Base-by-base conservation (phyloP, 345 rosid genomes). In the Populus nigra region DNA sequence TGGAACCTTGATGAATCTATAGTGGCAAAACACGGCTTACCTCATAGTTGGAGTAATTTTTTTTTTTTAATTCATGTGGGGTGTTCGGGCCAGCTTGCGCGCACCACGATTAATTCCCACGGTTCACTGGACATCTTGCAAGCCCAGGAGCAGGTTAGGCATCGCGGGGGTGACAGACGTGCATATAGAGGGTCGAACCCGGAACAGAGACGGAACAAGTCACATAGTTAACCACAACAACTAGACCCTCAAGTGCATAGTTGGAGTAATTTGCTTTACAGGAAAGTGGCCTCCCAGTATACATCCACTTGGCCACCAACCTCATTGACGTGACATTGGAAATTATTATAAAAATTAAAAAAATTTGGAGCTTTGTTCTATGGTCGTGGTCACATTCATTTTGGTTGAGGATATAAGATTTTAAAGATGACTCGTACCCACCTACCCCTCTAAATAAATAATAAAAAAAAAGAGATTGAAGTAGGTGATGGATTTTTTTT, bases 251-350 rank as follows among this genome's bases (percentile, higher is more conserved):
- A n/a, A n/a, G n/a, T n/a, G n/a, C n/a, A n/a, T n/a, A n/a, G n/a
- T 72, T 72, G 35, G 68, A 61, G 68, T 59, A 73, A 61, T 61
- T 59, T 61, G 25, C 35, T 8, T 39, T 38, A 17, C 27, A n/a
- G 23, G 12, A 2, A 23, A 23, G 20, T 36, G 49, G 18, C 9
- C 23, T 15, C 1, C 50, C 49, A 36, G 49, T 4, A 73, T 4
- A 6, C 70, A 67, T 20, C 49, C 17, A 73, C 33, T 23, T 17
- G 23, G 36, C 55, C 69, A 73, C 76, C 76, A 36, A 61, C 76
- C 39, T 35, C 13, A 15, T 17, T 41, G 55, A 62, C 3, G 45
- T 59, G 55, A 61, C 36, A 8, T 23, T 3, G 23, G n/a, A 36
- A 61, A 35, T 36, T 1, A 25, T 13, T 65, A 63, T 27, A 18